Conservation (phyloP, 139 green algal genomes). For the Penium margaritaceum region DNA sequence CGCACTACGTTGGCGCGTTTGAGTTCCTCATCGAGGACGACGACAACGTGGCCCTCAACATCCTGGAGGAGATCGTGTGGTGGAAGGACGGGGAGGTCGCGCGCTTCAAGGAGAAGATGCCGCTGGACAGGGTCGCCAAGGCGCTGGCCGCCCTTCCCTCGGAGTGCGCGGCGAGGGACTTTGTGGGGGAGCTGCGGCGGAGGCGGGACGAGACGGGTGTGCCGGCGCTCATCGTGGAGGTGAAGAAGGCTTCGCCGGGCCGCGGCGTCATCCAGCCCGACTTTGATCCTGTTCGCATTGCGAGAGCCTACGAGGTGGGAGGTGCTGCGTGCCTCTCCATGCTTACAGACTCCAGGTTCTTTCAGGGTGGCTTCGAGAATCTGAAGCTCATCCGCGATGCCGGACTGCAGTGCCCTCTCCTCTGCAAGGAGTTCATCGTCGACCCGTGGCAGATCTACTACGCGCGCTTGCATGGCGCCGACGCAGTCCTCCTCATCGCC, state of each 20-base stretch:
- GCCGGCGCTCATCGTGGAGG: constrained; percentile 91
- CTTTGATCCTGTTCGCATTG: constrained; percentile 92
- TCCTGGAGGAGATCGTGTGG: constrained; percentile 99
- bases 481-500: constrained; percentile 93
- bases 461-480: constrained; percentile 66
- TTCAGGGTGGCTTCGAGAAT: constrained; percentile 68
- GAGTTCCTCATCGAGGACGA: constrained; percentile 51
- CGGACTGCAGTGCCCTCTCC: constrained; percentile 72
- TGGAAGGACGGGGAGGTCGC: constrained; percentile 44
- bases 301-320: too few relatives aligned
- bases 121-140: constrained; percentile 53
- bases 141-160: constrained; percentile 49
- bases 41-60: constrained; percentile 86
- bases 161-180: constrained; percentile 77
- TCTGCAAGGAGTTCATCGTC: constrained; percentile 99
- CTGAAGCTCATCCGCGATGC: constrained; percentile 64
- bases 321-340: too few relatives aligned
- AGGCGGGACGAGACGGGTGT: constrained; percentile 55
- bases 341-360: too few relatives aligned
- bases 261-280: constrained; percentile 89
- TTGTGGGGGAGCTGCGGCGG: constrained; percentile 64
- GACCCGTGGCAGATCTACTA: constrained; percentile 83
- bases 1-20: constrained; percentile 15
- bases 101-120: constrained; percentile 50
- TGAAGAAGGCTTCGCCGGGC: constrained; percentile 95